A percentile compares a stretch with the other conserved stretches of the same genome.
Evolutionary conservation across 345 rosid genomes (phyloP).

Genomic region (Eucalyptus leucophloia): DNA sequence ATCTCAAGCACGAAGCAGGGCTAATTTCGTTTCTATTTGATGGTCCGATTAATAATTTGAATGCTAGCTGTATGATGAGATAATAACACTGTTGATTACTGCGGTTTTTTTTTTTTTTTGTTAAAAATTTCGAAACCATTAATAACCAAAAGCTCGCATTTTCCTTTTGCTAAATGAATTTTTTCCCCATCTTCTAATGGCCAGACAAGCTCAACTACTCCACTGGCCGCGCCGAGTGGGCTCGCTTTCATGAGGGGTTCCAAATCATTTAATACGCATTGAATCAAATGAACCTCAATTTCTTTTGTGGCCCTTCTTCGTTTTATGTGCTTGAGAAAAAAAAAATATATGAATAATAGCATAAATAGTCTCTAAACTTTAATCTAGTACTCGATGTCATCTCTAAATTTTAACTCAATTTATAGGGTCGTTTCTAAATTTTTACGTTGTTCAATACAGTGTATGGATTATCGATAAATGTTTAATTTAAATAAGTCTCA

Average conservation of each 20-base stretch:
- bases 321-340: background rate
- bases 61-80: background rate
- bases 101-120: background rate
- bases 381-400: fast-evolving
- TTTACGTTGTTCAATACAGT: background rate
- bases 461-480: background rate
- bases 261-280: background rate
- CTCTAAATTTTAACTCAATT: fast-evolving
- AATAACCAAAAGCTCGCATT: background rate
- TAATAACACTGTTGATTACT: background rate
- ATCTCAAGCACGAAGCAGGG: background rate
- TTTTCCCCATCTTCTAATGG: background rate
- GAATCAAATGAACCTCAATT: background rate
- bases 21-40: background rate
- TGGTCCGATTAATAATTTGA: background rate
- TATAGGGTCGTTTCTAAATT: fast-evolving
- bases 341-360: background rate
- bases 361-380: background rate
- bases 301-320: background rate
- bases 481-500: background rate
- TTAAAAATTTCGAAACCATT: background rate
- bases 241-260: background rate
- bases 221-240: background rate
- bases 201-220: background rate
- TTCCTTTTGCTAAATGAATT: background rate